Percentiles rank a stretch among this genome's conserved stretches.
phyloP scores from a whole-genome alignment of 163 green algal genomes.

The Chloromonas sp. region DNA sequence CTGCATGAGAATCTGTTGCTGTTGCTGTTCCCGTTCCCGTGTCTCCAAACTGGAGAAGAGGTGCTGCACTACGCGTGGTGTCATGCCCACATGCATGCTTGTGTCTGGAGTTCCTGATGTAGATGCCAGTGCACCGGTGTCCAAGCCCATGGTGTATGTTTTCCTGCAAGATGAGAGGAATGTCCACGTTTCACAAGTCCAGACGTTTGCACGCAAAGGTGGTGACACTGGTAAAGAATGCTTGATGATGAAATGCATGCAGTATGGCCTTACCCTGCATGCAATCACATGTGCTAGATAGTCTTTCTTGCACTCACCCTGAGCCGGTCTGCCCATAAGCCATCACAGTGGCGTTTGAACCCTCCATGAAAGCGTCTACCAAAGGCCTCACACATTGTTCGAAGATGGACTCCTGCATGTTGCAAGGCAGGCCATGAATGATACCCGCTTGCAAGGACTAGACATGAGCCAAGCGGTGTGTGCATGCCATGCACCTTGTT shows the following conservation, averaged over 20 bases:
- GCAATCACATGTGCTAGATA: conserved; percentile 21
- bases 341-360: conserved; percentile 68
- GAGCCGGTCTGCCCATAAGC: conserved; percentile 61
- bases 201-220: not conserved
- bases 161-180: not conserved
- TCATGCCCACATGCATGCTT: conserved; percentile 3
- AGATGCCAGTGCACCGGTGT: conserved; percentile 19
- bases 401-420: conserved; percentile 41
- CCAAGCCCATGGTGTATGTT: not conserved
- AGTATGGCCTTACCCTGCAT: not conserved
- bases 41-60: not conserved
- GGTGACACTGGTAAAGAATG: not conserved
- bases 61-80: conserved; percentile 61
- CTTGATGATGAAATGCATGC: not conserved
- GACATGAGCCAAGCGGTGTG: too few relatives aligned
- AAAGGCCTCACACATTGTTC: conserved; percentile 36
- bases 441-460: not conserved
- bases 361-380: conserved; percentile 48
- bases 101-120: conserved; percentile 15
- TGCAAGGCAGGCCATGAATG: not conserved
- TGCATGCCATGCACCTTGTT: too few relatives aligned
- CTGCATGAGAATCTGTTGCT: not conserved
- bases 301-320: conserved; percentile 49
- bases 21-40: not conserved
- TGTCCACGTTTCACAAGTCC: not conserved